Evolutionary conservation across 139 green algal species (phyloP), one percentile per base, ranked within the genome.

Genomic region (Micromonas pusilla): DNA sequence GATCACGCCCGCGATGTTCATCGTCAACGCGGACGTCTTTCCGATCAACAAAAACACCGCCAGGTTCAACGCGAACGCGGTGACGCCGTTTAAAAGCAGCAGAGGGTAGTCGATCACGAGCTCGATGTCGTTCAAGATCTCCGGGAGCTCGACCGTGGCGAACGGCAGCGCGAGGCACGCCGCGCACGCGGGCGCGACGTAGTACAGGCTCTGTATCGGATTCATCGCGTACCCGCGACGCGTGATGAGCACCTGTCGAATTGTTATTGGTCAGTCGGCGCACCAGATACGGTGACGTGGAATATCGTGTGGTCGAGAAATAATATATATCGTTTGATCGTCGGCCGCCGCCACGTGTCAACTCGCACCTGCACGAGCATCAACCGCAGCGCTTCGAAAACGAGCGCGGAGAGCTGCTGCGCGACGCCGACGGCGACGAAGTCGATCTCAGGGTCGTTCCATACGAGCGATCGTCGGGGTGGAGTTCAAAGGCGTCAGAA

Each of bases 1-100:
- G 82, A 97, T 70, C 13, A 97, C 91, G 6, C 93, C 93, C 16
- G 92, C 92, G 37, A 97, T 96, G 86, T 97, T 97, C 91, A 97
- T 96, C 26, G 91, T 94, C 0, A 94, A 81, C 0, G 89, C 91
- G 37, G 34, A 86, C 0, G 88, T 94, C 76, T 94, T 94, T 34
- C 91, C 92, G 36, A 97, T 96, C 19, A 97, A 84, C 82, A 97
- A 72, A 84, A 97, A 96, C 25, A 97, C 92, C 31, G 88, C 81
- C 82, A 96, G 91, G 87, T 97, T 97, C 2, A 97, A 88, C 0
- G 82, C 84, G 62, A 81, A 75, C 87, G 79, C 79, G 39, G 37
- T 53, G 26, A n/a, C 2, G 34, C 33, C 64, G 52, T 81, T 81
- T 16, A 63, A 52, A 1, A 81, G 4, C 6, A 81, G 26, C 25